These are phyloP conservation scores for Aspergillus quadricinctus DNA, from an alignment of 2,329 filamentous ascomycete genomes.

Conservation along the genomic window DNA sequence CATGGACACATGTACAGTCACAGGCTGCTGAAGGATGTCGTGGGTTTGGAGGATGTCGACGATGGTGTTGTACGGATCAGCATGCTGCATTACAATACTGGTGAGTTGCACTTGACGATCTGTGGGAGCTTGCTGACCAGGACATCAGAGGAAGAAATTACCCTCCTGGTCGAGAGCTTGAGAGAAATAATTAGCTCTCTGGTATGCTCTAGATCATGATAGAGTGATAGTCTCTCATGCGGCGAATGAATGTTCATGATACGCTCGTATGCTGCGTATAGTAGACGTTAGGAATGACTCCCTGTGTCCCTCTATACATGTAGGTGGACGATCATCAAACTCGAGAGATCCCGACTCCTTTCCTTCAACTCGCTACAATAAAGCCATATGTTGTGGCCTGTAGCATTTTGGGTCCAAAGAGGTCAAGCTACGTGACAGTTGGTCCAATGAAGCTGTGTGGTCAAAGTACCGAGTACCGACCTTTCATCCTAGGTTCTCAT, in stretches of 20 bases:
- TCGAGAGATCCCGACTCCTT: background rate
- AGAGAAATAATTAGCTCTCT: slow-evolving; percentile 5
- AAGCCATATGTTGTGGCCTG: background rate
- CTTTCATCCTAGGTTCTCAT: background rate
- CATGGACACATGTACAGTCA: slow-evolving; percentile 68
- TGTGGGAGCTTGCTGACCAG: background rate
- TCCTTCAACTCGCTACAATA: too few species aligned
- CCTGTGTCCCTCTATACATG: background rate
- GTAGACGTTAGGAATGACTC: background rate
- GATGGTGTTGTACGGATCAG: slow-evolving; percentile 67
- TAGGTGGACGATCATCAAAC: background rate
- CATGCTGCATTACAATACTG: slow-evolving; percentile 68
- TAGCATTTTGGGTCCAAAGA: background rate
- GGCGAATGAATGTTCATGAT: background rate
- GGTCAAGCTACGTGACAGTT: background rate
- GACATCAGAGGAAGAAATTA: slow-evolving; percentile 14
- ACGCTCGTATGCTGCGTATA: background rate
- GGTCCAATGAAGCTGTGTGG: background rate
- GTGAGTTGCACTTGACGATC: slow-evolving; percentile 38
- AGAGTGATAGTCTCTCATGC: background rate
- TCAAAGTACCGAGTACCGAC: background rate
- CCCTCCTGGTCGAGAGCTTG: slow-evolving; percentile 12
- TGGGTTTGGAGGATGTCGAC: slow-evolving; percentile 53
- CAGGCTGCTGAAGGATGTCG: slow-evolving; percentile 55
- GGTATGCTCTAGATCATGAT: background rate